These are phyloP conservation scores for Haplosporangium sp. DNA, from an alignment of 371 early-diverging fungal species.

Conservation along the genomic window DNA sequence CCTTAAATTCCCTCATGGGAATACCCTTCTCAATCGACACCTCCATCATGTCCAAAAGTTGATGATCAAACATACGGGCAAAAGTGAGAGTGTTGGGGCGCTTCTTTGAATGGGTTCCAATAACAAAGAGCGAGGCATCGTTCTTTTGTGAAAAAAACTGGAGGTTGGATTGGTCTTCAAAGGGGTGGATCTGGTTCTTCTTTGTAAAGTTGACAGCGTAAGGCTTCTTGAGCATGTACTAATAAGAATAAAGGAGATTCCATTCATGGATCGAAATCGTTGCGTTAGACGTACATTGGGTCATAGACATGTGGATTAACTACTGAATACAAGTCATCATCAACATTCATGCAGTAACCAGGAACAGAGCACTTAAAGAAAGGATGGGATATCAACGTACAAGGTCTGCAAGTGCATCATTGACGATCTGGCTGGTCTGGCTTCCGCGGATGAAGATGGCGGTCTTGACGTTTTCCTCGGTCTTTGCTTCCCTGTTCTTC, in stretches of 20 bases:
- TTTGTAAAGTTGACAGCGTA: conserved; percentile 89
- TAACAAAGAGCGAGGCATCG: conserved; percentile 89
- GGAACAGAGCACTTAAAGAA: no score
- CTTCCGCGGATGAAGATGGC: conserved; percentile 90
- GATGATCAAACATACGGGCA: conserved; percentile 91
- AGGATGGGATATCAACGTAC: conserved; percentile 59
- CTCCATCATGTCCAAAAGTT: conserved; percentile 96
- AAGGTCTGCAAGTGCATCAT: conserved; percentile 89
- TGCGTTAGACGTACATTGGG: neutral
- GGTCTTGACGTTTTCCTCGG: conserved; percentile 91
- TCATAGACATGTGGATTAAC: no score
- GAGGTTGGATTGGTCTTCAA: conserved; percentile 91
- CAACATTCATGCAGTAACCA: no score
- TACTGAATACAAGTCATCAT: no score
- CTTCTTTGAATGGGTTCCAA: conserved; percentile 96
- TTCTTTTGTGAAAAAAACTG: conserved; percentile 96
- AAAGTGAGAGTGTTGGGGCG: conserved; percentile 94
- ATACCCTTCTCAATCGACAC: conserved; percentile 80
- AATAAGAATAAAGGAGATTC: conserved; percentile 8
- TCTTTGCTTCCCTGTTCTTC: conserved; percentile 90
- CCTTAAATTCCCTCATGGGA: conserved; percentile 80
- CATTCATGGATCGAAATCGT: neutral
- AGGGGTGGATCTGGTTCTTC: conserved; percentile 96
- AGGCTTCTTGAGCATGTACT: conserved; percentile 93
- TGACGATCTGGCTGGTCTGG: conserved; percentile 86